Evolutionary conservation across 495 filamentous ascomycete genomes (phyloP).

Genomic region (Xylaria nigripes): DNA sequence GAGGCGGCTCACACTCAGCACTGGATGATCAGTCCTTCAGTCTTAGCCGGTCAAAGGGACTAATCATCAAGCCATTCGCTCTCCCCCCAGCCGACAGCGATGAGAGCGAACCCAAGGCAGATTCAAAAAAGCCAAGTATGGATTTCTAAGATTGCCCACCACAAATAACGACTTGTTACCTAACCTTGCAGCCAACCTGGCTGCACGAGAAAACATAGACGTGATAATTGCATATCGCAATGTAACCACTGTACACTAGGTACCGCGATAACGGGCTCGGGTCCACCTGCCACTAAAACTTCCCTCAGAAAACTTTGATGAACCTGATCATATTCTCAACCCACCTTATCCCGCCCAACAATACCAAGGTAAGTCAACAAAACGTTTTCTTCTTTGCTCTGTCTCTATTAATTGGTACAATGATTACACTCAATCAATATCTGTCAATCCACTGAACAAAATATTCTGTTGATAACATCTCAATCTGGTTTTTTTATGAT

Average conservation of each 20-base stretch:
- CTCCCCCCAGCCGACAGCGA: constrained; percentile 84
- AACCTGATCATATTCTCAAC: not conserved
- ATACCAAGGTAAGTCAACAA: constrained; percentile 17
- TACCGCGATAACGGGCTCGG: not conserved
- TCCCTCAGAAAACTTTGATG: constrained; percentile 10
- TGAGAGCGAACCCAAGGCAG: constrained; percentile 55
- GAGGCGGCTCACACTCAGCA: constrained; percentile 62
- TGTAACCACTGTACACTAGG: not conserved
- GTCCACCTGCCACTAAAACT: constrained; percentile 8
- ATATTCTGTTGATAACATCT: constrained; percentile 28
- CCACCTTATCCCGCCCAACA: constrained; percentile 9
- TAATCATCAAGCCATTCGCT: constrained; percentile 82
- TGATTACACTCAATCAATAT: constrained; percentile 65
- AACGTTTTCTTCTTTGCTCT: not conserved
- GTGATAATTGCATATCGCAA: not conserved
- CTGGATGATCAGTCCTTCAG: constrained; percentile 86
- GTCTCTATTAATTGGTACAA: constrained; percentile 38
- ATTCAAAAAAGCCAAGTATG: constrained; percentile 34
- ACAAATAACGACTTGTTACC: not conserved
- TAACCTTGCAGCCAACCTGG: not conserved
- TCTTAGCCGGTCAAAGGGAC: constrained; percentile 66
- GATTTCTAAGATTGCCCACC: constrained; percentile 51
- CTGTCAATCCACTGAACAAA: constrained; percentile 82
- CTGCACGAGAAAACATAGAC: not conserved
- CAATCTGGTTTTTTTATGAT: constrained; percentile 34